These are phyloP conservation scores for Yarrowia bubula DNA, from an alignment of 805 yeast genomes.

Conservation along the genomic window DNA sequence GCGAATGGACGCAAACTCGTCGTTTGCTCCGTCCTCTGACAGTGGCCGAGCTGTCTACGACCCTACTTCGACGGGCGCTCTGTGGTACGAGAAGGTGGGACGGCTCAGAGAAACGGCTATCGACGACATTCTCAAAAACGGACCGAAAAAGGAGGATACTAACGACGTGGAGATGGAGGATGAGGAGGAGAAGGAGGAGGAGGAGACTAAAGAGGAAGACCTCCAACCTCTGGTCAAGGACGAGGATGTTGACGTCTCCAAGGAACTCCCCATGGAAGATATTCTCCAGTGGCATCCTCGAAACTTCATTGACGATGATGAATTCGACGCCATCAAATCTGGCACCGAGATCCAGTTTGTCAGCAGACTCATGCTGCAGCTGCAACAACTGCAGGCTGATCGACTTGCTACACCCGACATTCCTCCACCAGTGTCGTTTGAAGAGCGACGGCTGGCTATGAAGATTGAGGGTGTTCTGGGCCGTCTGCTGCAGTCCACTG, in stretches of 20 bases:
- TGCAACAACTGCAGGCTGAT: slow-evolving; percentile 51
- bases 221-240: slow-evolving; percentile 2
- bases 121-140: slow-evolving; percentile 24
- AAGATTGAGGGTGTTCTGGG: slow-evolving; percentile 43
- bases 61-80: slow-evolving; percentile 37
- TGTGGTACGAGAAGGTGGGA: slow-evolving; percentile 40
- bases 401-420: slow-evolving; percentile 41
- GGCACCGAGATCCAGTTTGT: slow-evolving; percentile 47
- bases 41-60: slow-evolving; percentile 56
- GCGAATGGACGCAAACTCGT: slow-evolving; percentile 48
- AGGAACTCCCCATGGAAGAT: slow-evolving; percentile 34
- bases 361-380: slow-evolving; percentile 46
- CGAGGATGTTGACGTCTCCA: neutral
- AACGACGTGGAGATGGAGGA: slow-evolving; percentile 30
- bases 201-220: slow-evolving; percentile 31
- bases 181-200: slow-evolving; percentile 27
- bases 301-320: slow-evolving; percentile 51
- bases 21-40: slow-evolving; percentile 67
- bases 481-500: slow-evolving; percentile 41
- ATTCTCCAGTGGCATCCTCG: slow-evolving; percentile 52
- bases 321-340: slow-evolving; percentile 46
- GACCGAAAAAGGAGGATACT: slow-evolving; percentile 26
- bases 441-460: slow-evolving; percentile 40
- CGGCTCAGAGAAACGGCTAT: neutral
- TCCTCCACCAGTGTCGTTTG: slow-evolving; percentile 31